A percentile compares a stretch with the other conserved stretches of the same genome.
These are phyloP conservation scores for Withania somnifera DNA, from an alignment of 305 asterid species.

Conservation along the genomic window DNA sequence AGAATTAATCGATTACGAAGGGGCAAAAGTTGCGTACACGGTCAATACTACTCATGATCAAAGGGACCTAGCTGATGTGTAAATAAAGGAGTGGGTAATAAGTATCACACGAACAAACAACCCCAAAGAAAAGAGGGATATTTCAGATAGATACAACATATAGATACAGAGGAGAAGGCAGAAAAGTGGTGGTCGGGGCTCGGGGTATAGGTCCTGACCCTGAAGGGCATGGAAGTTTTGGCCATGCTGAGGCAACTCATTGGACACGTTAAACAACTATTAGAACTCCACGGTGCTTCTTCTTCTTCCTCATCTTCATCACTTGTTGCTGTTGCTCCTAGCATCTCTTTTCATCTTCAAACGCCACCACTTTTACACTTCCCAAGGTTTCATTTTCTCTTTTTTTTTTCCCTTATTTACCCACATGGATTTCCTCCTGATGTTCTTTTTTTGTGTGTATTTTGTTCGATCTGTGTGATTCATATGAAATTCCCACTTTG, in stretches of 20 bases:
- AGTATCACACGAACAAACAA: conserved; percentile 12
- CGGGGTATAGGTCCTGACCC: conserved; percentile 8
- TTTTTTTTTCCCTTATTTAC: background rate
- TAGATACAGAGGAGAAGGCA: conserved; percentile 9
- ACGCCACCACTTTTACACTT: conserved; percentile 22
- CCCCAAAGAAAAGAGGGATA: background rate
- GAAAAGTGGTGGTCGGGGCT: conserved; percentile 13
- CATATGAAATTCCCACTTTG: background rate
- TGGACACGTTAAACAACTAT: conserved; percentile 64
- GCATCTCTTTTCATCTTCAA: conserved; percentile 41
- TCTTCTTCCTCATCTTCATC: conserved; percentile 37
- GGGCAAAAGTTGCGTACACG: conserved; percentile 44
- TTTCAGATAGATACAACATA: conserved; percentile 12
- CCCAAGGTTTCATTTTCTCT: conserved; percentile 21
- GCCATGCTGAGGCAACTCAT: conserved; percentile 92
- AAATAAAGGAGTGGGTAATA: conserved; percentile 19
- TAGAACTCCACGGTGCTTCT: conserved; percentile 48
- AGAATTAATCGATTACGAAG: too few species aligned
- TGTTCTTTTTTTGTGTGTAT: background rate
- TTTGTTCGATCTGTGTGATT: background rate
- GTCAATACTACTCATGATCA: conserved; percentile 40
- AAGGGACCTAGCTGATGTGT: conserved; percentile 36
- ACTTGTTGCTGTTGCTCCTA: conserved; percentile 26
- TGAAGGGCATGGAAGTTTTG: conserved; percentile 43
- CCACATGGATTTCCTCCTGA: background rate